Evolutionary conservation across 441 rosid genomes (phyloP).

Genomic region (Pelargonium australe): DNA sequence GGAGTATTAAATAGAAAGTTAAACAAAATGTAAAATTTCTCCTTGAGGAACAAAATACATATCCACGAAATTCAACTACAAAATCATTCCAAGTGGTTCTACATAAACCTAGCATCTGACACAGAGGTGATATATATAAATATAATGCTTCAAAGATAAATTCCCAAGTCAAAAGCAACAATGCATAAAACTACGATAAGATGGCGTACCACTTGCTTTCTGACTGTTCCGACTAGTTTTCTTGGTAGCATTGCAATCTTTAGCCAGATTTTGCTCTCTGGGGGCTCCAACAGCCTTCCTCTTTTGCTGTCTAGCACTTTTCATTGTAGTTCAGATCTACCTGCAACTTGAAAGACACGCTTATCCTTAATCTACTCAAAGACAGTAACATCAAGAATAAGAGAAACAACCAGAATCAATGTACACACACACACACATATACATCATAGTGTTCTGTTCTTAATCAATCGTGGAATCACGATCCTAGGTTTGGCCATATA

Average conservation of each 20-base stretch:
- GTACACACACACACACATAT: background rate
- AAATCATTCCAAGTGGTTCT: too few species aligned
- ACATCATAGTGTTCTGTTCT: background rate
- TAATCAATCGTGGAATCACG: background rate
- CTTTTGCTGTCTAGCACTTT: conserved; percentile 26
- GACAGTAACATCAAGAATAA: background rate
- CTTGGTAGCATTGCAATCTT: conserved; percentile 23
- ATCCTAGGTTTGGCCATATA: background rate
- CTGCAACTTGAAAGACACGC: conserved; percentile 17
- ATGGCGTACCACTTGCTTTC: conserved; percentile 27
- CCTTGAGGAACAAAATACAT: too few species aligned
- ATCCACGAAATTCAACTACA: background rate
- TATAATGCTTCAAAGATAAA: background rate
- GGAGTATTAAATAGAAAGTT: conserved; percentile 10
- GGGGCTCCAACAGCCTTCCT: conserved; percentile 23
- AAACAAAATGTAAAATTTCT: background rate
- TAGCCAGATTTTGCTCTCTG: conserved; percentile 10
- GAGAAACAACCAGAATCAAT: background rate
- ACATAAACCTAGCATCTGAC: too few species aligned
- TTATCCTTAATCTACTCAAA: background rate
- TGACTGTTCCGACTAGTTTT: conserved; percentile 15
- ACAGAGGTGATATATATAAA: too few species aligned
- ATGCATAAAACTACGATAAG: conserved; percentile 2
- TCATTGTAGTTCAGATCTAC: conserved; percentile 27
- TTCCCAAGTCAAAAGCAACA: conserved; percentile 4